Percentiles rank a stretch among this genome's conserved stretches.
These are phyloP conservation scores for Leccinum obscurum DNA, from an alignment of 768 basidiomycete genomes.

Conservation along the genomic window DNA sequence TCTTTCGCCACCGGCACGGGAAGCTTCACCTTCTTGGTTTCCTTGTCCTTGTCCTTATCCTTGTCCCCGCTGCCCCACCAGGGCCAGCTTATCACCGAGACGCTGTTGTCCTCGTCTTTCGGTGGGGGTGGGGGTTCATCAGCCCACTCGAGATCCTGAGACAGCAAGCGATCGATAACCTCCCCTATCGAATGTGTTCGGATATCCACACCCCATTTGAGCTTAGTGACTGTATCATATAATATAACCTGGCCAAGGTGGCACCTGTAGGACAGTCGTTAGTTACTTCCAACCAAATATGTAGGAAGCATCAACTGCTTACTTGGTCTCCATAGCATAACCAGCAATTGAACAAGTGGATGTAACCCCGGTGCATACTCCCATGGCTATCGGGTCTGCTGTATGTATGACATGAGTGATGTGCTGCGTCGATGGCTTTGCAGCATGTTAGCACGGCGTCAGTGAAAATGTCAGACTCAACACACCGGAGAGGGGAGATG, in stretches of 20 bases:
- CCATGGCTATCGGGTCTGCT: constrained; percentile 92
- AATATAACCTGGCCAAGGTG: constrained; percentile 81
- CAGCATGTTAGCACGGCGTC: constrained; percentile 2
- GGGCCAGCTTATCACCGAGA: constrained; percentile 18
- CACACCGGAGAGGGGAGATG: constrained; percentile 86
- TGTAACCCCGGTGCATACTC: constrained; percentile 71
- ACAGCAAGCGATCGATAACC: constrained; percentile 65
- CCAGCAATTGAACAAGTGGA: constrained; percentile 82
- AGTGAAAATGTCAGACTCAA: constrained; percentile 3
- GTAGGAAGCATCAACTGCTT: constrained; percentile 7
- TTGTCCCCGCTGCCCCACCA: constrained; percentile 36
- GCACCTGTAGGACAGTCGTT: constrained; percentile 47
- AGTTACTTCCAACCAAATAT: background rate
- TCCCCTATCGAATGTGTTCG: constrained; percentile 71
- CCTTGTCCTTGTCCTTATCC: constrained; percentile 29
- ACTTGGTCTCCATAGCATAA: constrained; percentile 79
- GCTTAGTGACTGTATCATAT: constrained; percentile 83
- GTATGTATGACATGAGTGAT: constrained; percentile 91
- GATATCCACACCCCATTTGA: constrained; percentile 77
- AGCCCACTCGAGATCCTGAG: constrained; percentile 54
- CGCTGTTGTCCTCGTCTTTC: constrained; percentile 7
- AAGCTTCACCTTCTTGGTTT: constrained; percentile 19
- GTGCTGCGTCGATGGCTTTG: constrained; percentile 67
- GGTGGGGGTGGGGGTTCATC: constrained; percentile 22
- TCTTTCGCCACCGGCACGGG: constrained; percentile 49